Conservation (phyloP, 176 grass and related monocot species). For the Musa troglodytarum region DNA sequence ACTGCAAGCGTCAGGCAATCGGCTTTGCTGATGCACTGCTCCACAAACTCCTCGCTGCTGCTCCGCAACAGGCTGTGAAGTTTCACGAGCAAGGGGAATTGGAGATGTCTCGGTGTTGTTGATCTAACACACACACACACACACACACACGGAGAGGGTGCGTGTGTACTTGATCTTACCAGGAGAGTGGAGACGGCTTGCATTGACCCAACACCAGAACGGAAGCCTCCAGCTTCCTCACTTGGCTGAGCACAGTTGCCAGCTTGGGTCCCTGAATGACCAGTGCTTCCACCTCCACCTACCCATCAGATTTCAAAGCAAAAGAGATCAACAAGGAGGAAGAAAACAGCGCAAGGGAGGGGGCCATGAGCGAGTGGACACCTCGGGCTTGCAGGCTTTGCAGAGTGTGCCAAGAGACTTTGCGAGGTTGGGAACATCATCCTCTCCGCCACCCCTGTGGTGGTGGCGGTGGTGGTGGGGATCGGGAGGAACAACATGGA, state of each 20-base stretch:
- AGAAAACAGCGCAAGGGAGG: too few relatives aligned
- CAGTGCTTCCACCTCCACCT: slow-evolving; percentile 19
- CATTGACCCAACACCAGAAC: slow-evolving; percentile 12
- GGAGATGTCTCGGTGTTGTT: not conserved
- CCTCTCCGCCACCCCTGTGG: slow-evolving; percentile 14
- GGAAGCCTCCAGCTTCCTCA: slow-evolving; percentile 24
- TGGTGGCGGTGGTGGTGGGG: not conserved
- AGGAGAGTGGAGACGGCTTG: slow-evolving; percentile 23
- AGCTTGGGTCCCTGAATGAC: slow-evolving; percentile 14
- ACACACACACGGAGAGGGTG: too few relatives aligned
- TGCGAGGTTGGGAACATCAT: slow-evolving; percentile 36
- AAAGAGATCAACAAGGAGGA: not conserved
- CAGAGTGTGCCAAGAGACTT: slow-evolving; percentile 77
- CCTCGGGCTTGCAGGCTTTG: slow-evolving; percentile 87
- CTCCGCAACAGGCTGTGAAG: slow-evolving; percentile 43
- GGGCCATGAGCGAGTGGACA: not conserved
- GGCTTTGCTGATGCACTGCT: slow-evolving; percentile 80
- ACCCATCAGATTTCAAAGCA: not conserved
- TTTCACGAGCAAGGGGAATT: not conserved
- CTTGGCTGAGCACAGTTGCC: slow-evolving; percentile 22
- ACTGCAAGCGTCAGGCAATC: slow-evolving; percentile 85
- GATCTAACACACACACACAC: not conserved
- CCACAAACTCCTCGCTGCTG: slow-evolving; percentile 70
- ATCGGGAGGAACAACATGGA: slow-evolving; percentile 55
- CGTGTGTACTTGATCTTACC: slow-evolving; percentile 21